Percentiles rank a stretch among this genome's conserved stretches.
phyloP scores from a whole-genome alignment of 345 rosid genomes.

The Brassica rapa region DNA sequence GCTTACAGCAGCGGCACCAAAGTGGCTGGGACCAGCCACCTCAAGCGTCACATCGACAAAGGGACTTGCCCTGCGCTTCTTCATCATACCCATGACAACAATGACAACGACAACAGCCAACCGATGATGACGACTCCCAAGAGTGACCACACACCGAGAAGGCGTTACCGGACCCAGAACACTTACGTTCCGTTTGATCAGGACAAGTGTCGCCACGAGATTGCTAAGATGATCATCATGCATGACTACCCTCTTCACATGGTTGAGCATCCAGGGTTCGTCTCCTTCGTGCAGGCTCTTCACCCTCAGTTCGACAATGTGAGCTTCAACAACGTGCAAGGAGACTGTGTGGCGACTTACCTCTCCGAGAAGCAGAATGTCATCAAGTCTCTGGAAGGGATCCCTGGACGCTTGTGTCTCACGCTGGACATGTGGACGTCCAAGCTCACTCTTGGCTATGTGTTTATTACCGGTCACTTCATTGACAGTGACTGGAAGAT shows the following conservation, averaged over 20 bases:
- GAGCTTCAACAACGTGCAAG: not conserved
- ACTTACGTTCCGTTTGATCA: not conserved
- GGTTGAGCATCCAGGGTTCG: not conserved
- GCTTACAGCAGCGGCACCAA: slow-evolving; percentile 94
- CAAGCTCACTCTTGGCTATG: not conserved
- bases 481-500: not conserved
- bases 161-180: slow-evolving; percentile 1
- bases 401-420: not conserved
- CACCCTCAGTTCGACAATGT: not conserved
- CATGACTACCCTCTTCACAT: slow-evolving; percentile 2
- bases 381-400: not conserved
- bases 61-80: slow-evolving; percentile 76
- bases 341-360: not conserved
- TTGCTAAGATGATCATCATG: not conserved
- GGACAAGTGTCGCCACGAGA: not conserved
- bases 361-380: not conserved
- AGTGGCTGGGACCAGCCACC: slow-evolving; percentile 97
- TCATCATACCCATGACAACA: slow-evolving; percentile 29
- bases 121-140: not conserved
- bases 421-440: not conserved
- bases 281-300: not conserved
- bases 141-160: not conserved
- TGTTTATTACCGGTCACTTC: not conserved
- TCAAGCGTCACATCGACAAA: slow-evolving; percentile 87
- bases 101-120: not conserved